Conservation (phyloP, 805 yeast species). For the Ascoidea tarda region DNA sequence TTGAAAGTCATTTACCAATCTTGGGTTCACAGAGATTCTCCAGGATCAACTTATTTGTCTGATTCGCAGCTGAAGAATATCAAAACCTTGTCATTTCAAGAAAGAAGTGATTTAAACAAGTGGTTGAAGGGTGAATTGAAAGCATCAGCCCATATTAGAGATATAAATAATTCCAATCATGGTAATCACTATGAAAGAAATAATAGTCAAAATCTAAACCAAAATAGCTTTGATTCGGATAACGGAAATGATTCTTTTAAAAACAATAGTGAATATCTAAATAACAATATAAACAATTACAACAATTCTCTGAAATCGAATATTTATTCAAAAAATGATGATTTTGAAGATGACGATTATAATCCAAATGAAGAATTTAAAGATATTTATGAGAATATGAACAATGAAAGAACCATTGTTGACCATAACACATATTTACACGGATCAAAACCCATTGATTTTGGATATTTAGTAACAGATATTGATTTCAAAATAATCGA, state of each 20-base stretch:
- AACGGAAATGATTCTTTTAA: conserved; percentile 3
- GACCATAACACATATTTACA: conserved; percentile 46
- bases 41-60: conserved; percentile 70
- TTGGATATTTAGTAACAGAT: conserved; percentile 54
- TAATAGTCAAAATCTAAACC: conserved; percentile 9
- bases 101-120: conserved; percentile 69
- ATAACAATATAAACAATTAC: conserved; percentile 13
- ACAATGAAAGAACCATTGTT: conserved; percentile 32
- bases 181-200: background rate
- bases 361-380: background rate
- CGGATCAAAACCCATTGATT: conserved; percentile 54
- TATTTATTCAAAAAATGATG: conserved; percentile 1
- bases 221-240: conserved; percentile 8
- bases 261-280: conserved; percentile 25
- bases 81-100: conserved; percentile 65
- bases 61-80: conserved; percentile 53
- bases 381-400: conserved; percentile 13
- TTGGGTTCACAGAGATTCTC: conserved; percentile 61
- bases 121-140: conserved; percentile 66
- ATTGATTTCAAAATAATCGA: conserved; percentile 43
- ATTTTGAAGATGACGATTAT: background rate
- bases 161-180: conserved; percentile 6
- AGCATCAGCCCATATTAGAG: conserved; percentile 37
- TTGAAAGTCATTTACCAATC: conserved; percentile 49
- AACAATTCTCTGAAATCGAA: background rate